Evolutionary conservation across 164 flowering plant species (phyloP), one percentile per base, ranked within the genome.

Genomic region (Aristolochia fimbriata): DNA sequence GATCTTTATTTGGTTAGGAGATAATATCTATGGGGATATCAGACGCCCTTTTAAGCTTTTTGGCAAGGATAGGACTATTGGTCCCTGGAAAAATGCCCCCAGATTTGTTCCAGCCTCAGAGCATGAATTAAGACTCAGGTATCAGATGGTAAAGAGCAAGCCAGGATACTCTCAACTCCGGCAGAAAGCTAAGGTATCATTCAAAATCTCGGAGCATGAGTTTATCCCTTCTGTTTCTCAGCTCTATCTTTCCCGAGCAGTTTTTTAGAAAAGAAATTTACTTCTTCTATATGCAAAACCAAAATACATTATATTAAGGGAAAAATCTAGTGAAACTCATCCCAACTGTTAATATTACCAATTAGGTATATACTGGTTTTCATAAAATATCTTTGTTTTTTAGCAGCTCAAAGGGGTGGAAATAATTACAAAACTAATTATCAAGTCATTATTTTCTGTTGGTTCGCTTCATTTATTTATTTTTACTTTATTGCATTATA

Each of bases 11-110:
- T 87, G 90, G 90, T 62, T 87, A 69, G 91, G 95, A 51, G 95
- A 87, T 70, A 87, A 84, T 72, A 84, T 87, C 14, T 87, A 84
- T 65, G 91, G 91, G 58, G 95, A 87, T 61, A 70, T 64, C 14
- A 79, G 69, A 49, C 80, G 80, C 6, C 87, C 88, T 47, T 81
- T 73, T 52, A 77, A 64, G 51, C 9, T 87, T 1, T 71, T 87
- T 64, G 91, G 95, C 15, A 78, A 76, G 59, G 78, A 83, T 61
- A 80, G 95, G 70, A 84, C 88, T 7, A 71, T 87, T 67, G 95
- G 95, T 6, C 95, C 91, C 0, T 87, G 91, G 95, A 87, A 84
- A 71, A 87, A 83, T 80, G 79, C 59, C 60, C 85, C 81, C 5
- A 72, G 84, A 62, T 87, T 87, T 64, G 58, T 76, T 21, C 91